Conservation (phyloP, 2,329 filamentous ascomycete genomes). For the Sporothrix brunneoviolacea region DNA sequence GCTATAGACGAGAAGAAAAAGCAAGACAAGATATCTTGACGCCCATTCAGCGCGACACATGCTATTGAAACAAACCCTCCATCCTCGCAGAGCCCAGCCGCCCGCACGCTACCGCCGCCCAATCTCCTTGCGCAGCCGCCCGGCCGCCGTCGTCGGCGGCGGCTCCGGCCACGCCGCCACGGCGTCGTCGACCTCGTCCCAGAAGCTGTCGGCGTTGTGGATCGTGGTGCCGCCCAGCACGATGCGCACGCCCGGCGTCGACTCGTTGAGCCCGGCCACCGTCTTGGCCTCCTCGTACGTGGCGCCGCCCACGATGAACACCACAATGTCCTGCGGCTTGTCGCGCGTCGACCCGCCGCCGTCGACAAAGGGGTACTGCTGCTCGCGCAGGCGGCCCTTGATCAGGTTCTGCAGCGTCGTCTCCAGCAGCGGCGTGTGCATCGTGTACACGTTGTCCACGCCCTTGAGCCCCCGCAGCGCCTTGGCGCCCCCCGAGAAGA, state of each 20-base stretch:
- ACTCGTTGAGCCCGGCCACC: slow-evolving; percentile 90
- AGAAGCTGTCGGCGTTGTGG: slow-evolving; percentile 79
- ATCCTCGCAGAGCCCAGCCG: not conserved
- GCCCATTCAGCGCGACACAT: not conserved
- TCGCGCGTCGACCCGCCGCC: slow-evolving; percentile 74
- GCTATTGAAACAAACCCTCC: too few relatives aligned
- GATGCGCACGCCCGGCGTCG: slow-evolving; percentile 78
- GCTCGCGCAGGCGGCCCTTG: slow-evolving; percentile 79
- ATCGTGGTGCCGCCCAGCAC: slow-evolving; percentile 84
- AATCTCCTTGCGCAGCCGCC: slow-evolving; percentile 26
- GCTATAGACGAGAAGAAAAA: too few relatives aligned
- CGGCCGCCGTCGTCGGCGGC: slow-evolving; percentile 28
- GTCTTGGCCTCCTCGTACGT: slow-evolving; percentile 98
- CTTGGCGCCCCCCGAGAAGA: slow-evolving; percentile 71
- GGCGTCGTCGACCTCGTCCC: slow-evolving; percentile 87
- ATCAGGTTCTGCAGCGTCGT: slow-evolving; percentile 85
- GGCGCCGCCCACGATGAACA: slow-evolving; percentile 88
- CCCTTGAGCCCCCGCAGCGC: slow-evolving; percentile 93
- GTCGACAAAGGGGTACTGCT: slow-evolving; percentile 90
- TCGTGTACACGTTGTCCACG: slow-evolving; percentile 97
- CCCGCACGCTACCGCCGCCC: slow-evolving; percentile 15
- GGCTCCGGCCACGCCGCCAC: slow-evolving; percentile 79
- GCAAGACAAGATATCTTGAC: too few relatives aligned
- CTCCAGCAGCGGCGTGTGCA: slow-evolving; percentile 86
- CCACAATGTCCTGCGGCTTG: slow-evolving; percentile 91